These are phyloP conservation scores for Austroboletus eburneus DNA, from an alignment of 768 basidiomycete genomes.

Conservation along the genomic window DNA sequence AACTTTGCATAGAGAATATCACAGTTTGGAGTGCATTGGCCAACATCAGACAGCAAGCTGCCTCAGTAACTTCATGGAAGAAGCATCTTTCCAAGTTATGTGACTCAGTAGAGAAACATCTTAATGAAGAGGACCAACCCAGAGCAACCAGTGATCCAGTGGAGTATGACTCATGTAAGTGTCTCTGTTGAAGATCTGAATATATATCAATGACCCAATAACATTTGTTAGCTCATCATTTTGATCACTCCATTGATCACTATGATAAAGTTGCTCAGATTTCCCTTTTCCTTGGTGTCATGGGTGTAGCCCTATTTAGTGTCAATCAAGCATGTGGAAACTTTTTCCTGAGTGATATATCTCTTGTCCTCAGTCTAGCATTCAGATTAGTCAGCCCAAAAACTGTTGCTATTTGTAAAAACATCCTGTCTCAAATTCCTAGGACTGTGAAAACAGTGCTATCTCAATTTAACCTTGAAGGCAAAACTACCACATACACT, in stretches of 20 bases:
- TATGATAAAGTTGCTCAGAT: not conserved
- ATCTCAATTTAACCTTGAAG: not conserved
- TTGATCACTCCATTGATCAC: slow-evolving; percentile 8
- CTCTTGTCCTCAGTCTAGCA: not conserved
- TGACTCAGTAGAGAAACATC: too few species aligned
- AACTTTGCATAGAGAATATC: too few species aligned
- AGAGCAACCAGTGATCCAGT: too few species aligned
- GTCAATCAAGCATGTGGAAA: not conserved
- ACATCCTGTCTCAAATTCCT: not conserved
- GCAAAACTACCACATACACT: not conserved
- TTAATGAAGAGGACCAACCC: too few species aligned
- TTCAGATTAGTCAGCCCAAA: not conserved
- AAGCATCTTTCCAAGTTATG: too few species aligned
- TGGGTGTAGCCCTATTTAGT: not conserved
- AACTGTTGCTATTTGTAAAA: not conserved
- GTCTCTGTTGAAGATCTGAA: not conserved
- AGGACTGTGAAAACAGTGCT: not conserved
- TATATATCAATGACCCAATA: not conserved
- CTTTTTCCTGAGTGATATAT: not conserved
- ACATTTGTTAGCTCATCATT: not conserved
- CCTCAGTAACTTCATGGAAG: too few species aligned
- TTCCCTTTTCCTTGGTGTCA: not conserved
- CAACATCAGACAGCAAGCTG: too few species aligned
- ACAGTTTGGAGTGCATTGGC: too few species aligned
- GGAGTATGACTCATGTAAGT: not conserved